phyloP scores from a whole-genome alignment of 768 basidiomycete species.

The Botryobasidium botryosum region DNA sequence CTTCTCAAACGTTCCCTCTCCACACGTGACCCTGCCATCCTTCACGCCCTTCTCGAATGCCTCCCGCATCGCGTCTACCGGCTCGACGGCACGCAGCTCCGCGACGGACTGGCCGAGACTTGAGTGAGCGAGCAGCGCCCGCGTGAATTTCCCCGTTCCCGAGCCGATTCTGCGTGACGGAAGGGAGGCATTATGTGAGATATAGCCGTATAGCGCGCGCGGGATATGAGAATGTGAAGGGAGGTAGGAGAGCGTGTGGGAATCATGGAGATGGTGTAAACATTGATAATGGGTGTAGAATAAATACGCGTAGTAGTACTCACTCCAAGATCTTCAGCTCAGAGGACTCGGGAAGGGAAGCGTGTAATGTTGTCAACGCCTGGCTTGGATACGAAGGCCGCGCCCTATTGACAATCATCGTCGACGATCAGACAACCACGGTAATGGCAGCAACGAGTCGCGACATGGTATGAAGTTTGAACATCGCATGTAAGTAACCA shows the following conservation, averaged over 20 bases:
- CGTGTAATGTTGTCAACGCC: constrained; percentile 44
- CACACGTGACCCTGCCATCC: constrained; percentile 35
- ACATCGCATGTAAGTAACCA: no score
- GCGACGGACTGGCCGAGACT: constrained; percentile 35
- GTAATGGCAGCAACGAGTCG: no score
- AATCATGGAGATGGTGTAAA: no score
- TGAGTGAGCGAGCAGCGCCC: constrained; percentile 52
- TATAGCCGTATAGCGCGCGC: no score
- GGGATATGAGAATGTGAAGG: no score
- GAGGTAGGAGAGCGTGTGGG: no score
- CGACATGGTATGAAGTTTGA: no score
- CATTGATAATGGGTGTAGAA: no score
- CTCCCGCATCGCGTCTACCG: constrained; percentile 67
- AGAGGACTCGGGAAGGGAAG: constrained; percentile 22
- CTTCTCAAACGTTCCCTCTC: constrained; percentile 54
- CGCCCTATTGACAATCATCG: constrained; percentile 28
- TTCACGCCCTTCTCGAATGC: constrained; percentile 36
- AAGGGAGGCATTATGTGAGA: no score
- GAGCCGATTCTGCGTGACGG: constrained; percentile 43
- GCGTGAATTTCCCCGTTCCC: constrained; percentile 81
- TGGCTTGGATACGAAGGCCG: constrained; percentile 67
- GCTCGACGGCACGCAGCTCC: constrained; percentile 57
- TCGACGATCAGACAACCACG: neutral
- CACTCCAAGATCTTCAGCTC: constrained; percentile 53
- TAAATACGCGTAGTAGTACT: no score